phyloP scores from a whole-genome alignment of 192 early-diverging fungal genomes.

The Rhizoclosmatium sp. region DNA sequence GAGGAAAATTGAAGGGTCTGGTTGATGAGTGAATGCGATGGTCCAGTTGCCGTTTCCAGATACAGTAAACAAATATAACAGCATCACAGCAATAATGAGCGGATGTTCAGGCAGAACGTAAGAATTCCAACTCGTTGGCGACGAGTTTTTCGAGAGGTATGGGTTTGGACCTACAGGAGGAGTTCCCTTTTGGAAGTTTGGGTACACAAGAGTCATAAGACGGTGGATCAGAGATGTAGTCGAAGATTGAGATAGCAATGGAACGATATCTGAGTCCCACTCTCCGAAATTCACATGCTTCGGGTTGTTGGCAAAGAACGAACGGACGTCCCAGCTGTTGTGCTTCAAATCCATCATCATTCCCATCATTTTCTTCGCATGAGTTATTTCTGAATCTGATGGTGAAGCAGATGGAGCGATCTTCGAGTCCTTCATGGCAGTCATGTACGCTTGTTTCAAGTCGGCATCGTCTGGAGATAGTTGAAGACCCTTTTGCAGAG shows the following conservation, averaged over 20 bases:
- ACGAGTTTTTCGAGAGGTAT: background rate
- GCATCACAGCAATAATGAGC: slow-evolving; percentile 18
- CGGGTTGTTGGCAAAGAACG: slow-evolving; percentile 10
- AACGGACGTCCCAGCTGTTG: slow-evolving; percentile 41
- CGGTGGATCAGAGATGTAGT: background rate
- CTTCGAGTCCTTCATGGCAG: slow-evolving; percentile 27
- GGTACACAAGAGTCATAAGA: slow-evolving; percentile 12
- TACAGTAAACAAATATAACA: slow-evolving; percentile 16
- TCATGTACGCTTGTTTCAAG: slow-evolving; percentile 39
- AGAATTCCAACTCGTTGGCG: background rate
- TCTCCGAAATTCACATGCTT: slow-evolving; percentile 12
- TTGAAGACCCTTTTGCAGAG: slow-evolving; percentile 36
- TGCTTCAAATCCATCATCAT: slow-evolving; percentile 48
- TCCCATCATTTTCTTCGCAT: slow-evolving; percentile 44
- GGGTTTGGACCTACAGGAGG: slow-evolving; percentile 7
- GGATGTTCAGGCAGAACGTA: slow-evolving; percentile 36
- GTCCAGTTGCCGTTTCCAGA: slow-evolving; percentile 1
- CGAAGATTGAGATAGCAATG: background rate
- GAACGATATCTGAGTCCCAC: slow-evolving; percentile 25
- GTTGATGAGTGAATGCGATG: slow-evolving; percentile 30
- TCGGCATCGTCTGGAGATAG: slow-evolving; percentile 40
- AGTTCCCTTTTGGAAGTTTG: slow-evolving; percentile 19
- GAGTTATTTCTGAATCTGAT: background rate
- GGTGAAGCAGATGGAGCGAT: slow-evolving; percentile 5
- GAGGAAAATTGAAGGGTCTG: slow-evolving; percentile 2